Evolutionary conservation across 805 yeast species (phyloP), one percentile per base, ranked within the genome.

Genomic region (Metschnikowia continentalis): DNA sequence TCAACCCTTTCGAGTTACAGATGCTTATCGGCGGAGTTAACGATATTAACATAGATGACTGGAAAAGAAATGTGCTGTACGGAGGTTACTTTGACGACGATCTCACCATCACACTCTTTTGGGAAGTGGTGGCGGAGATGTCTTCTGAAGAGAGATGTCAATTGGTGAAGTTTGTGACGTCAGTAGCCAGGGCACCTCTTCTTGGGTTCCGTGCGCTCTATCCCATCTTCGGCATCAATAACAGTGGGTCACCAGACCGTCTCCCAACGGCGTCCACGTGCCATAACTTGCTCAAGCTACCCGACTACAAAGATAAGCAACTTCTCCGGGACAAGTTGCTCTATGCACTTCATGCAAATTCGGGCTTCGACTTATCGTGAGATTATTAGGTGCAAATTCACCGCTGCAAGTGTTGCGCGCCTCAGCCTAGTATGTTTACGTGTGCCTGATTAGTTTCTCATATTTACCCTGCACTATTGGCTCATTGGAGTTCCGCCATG

Each of bases 241-340:
- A 83, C 56, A 77, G 84, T 0, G 94, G 92, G 0, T 50, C 52
- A 6, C 54, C 66, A 14, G 80, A 79, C 26, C 70, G 95, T 32
- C 71, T 94, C 37, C 99, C 99, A 0, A 89, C 97, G 0, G 87
- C 98, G 0, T 83, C 97, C 0, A 94, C 99, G 0, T 94, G 99
- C 74, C 88, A 90, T 32, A 94, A 94, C 62, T 68, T 94, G 51
- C 71, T 94, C 54, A 90, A 86, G 61, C 67, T 94, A 26, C 99
- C 99, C 0, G 86, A 90, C 63, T 94, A 94, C 65, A 69, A 72
- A 56, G 71, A 56, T 35, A 59, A 59, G 47, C 32, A 23, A 13
- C 40, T 53, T 10, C 68, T 94, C 40, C 76, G 76, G 50, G 69
- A 77, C 40, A 91, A 90, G 64, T 67, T 92, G 48, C 63, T 90